Conservation (phyloP, 805 yeast genomes). For the Suhomyces canberraensis region DNA sequence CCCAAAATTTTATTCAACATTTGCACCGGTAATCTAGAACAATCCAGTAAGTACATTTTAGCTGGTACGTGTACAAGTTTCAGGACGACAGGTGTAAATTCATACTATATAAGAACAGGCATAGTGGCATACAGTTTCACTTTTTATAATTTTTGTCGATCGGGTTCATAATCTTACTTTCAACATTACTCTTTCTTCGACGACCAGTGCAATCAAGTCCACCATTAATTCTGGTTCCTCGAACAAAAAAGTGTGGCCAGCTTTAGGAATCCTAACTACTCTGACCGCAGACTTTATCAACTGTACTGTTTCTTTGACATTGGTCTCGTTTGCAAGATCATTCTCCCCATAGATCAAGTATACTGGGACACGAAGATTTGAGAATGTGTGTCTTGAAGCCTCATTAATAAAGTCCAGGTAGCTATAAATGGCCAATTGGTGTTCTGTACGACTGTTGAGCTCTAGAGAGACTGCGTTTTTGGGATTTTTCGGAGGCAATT, state of each 20-base stretch:
- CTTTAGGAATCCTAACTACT: background rate
- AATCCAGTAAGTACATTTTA: no score
- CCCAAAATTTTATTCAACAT: no score
- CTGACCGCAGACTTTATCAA: background rate
- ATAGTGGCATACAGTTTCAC: no score
- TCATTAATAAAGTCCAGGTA: background rate
- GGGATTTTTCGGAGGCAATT: background rate
- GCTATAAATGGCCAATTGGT: background rate
- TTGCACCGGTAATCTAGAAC: no score
- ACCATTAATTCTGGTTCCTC: conserved; percentile 2
- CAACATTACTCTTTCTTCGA: conserved; percentile 1
- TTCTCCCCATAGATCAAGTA: background rate
- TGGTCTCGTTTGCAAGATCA: background rate
- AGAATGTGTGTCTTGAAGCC: background rate
- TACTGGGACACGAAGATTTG: background rate
- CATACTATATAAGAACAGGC: no score
- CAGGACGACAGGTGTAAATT: no score
- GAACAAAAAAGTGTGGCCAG: background rate
- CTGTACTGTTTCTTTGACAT: background rate
- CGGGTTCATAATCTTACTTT: conserved; percentile 12
- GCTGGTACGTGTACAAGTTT: no score
- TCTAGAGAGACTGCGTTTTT: background rate
- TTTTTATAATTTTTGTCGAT: no score
- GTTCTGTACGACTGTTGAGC: background rate
- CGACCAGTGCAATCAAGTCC: background rate